Evolutionary conservation across 441 rosid genomes (phyloP), one percentile per base, ranked within the genome.

Genomic region (Eugenia klotzschiana): DNA sequence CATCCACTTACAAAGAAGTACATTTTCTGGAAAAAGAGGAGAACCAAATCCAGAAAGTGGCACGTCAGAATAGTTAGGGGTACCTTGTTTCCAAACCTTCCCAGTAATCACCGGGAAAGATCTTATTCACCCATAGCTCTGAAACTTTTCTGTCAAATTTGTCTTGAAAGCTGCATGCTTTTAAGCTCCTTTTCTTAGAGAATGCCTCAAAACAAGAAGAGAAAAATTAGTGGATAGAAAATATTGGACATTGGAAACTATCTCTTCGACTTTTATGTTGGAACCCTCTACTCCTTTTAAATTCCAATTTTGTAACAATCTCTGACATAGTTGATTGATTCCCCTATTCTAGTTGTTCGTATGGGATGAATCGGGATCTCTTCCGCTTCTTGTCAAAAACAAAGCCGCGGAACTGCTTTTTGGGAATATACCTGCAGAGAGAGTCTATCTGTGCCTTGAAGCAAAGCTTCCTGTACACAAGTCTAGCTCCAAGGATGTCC

Each of bases 351-450:
- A 93, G 94, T 85, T 92, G 83, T 91, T 90, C 43, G 87, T 89
- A 80, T 92, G 93, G 92, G 95, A 93, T 84, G 92, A 92, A 80
- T 87, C 85, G 8, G 92, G 87, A 14, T 87, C 89, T 83, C 41
- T 91, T 74, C 91, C 96, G 2, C 88, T 92, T 29, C 89, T 89
- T 6, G 88, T 91, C 41, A 89, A 86, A 84, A 92, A 92, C 92
- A 87, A 88, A 77, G 93, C 93, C 13, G 94, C 94, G 2, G 93
- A 92, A 84, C 72, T 89, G 57, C 84, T 92, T 87, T 92, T 92
- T 22, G 94, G 93, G 69, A 90, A 88, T 88, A 87, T 91, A 82
- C 88, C 81, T 73, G 94, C 95, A 6, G 91, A 91, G 79, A 88
- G 84, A 85, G 91, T 89, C n/a, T 60, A 87, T 58, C 77, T 51